These are phyloP conservation scores for Pleochaeta shiraiana DNA, from an alignment of 2,329 filamentous ascomycete genomes.

Conservation along the genomic window DNA sequence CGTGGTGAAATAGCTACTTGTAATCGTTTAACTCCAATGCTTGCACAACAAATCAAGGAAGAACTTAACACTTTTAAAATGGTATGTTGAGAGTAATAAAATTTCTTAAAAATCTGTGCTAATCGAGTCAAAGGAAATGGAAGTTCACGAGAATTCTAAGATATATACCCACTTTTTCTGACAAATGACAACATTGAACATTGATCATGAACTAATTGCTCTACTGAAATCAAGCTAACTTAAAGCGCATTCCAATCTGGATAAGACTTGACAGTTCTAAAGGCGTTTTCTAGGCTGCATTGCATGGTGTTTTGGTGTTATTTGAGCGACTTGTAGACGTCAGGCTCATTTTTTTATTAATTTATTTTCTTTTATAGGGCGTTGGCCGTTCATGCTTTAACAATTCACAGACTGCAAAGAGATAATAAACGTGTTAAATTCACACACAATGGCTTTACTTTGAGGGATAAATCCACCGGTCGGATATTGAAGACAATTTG, in stretches of 20 bases:
- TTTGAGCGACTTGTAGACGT: neutral
- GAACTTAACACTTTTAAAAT: slow-evolving; percentile 99
- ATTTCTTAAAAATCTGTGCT: neutral
- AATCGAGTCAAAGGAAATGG: slow-evolving; percentile 69
- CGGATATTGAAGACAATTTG: no score
- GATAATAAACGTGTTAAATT: no score
- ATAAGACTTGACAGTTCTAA: no score
- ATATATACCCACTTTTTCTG: slow-evolving; percentile 99
- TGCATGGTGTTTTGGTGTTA: neutral
- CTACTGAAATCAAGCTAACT: no score
- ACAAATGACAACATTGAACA: no score
- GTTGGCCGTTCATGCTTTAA: no score
- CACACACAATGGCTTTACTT: no score
- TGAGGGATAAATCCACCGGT: no score
- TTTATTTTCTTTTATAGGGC: neutral
- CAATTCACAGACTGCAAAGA: no score
- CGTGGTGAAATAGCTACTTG: slow-evolving; percentile 93
- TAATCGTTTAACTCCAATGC: slow-evolving; percentile 89
- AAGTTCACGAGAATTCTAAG: slow-evolving; percentile 96
- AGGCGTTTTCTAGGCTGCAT: neutral
- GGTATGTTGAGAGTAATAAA: slow-evolving; percentile 31
- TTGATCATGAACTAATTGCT: slow-evolving; percentile 10
- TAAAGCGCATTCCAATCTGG: no score
- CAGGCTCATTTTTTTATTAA: no score
- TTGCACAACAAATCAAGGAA: slow-evolving; percentile 98